Percentiles rank a stretch among this genome's conserved stretches.
Evolutionary conservation across 2,329 filamentous ascomycete genomes (phyloP).

Genomic region (Hirsutella rhossiliensis): DNA sequence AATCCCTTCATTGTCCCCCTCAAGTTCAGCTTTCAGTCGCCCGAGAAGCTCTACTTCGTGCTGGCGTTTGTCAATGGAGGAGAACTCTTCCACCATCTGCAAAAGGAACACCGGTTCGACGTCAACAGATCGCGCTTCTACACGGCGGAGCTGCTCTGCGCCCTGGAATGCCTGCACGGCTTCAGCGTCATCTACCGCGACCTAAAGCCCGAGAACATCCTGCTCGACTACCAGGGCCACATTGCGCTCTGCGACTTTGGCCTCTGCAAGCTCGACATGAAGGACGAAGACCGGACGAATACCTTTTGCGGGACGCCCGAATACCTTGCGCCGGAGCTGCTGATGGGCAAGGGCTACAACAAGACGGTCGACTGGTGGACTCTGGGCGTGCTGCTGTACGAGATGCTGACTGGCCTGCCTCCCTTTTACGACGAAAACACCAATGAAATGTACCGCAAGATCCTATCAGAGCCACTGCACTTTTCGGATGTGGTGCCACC

Average conservation of each 20-base stretch:
- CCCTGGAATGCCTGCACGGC: constrained; percentile 88
- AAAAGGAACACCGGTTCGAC: constrained; percentile 94
- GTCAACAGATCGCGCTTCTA: constrained; percentile 96
- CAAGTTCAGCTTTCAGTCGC: constrained; percentile 98
- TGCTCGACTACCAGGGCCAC: constrained; percentile 94
- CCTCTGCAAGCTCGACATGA: constrained; percentile 97
- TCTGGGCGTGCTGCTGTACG: constrained; percentile 87
- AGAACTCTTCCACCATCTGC: constrained; percentile 93
- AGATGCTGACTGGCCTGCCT: constrained; percentile 95
- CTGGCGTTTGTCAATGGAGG: constrained; percentile 96
- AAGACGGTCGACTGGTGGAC: constrained; percentile 99
- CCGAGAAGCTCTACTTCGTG: constrained; percentile 95
- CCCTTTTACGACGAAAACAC: constrained; percentile 99
- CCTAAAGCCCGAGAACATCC: constrained; percentile 77
- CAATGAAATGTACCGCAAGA: constrained; percentile 99
- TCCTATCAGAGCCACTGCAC: constrained; percentile 86
- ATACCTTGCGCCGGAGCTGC: constrained; percentile 87
- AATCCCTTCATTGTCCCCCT: constrained; percentile 98
- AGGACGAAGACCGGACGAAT: constrained; percentile 96
- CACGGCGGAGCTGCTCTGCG: constrained; percentile 89
- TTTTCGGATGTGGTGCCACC: constrained; percentile 93
- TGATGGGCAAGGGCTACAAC: constrained; percentile 90
- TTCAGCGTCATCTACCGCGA: constrained; percentile 94
- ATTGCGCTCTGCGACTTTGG: constrained; percentile 97
- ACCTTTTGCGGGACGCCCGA: constrained; percentile 98